phyloP scores from a whole-genome alignment of 2,329 filamentous ascomycete genomes.

The Venturia effusa region DNA sequence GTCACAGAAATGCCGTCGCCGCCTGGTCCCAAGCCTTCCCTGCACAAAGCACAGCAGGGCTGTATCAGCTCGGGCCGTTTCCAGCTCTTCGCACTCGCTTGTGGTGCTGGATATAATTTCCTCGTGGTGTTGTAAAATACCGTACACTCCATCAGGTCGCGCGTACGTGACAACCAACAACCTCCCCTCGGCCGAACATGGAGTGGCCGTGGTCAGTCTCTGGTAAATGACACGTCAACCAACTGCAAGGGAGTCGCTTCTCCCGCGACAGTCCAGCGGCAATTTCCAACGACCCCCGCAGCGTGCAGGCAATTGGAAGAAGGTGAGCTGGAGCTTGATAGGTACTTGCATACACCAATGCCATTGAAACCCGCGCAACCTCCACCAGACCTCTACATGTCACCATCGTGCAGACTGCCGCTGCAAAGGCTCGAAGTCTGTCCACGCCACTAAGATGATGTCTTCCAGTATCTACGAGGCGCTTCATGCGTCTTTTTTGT shows the following conservation, averaged over 20 bases:
- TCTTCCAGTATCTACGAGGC: not conserved
- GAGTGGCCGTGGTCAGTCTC: not conserved
- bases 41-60: not conserved
- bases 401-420: not conserved
- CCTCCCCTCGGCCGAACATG: not conserved
- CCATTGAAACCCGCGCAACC: not conserved
- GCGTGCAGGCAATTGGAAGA: not conserved
- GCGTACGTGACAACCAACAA: not conserved
- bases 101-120: not conserved
- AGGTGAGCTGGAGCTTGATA: not conserved
- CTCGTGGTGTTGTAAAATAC: not conserved
- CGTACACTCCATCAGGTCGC: not conserved
- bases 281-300: not conserved
- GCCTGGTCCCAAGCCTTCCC: not conserved
- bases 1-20: not conserved
- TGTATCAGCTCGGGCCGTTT: slow-evolving; percentile 1
- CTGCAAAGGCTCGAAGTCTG: not conserved
- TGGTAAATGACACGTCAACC: not conserved
- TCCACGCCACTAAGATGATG: not conserved
- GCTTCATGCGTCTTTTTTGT: not conserved
- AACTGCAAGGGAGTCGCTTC: not conserved
- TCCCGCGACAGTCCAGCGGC: not conserved
- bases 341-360: not conserved
- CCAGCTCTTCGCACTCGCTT: not conserved
- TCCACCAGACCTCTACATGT: not conserved